Evolutionary conservation across 2,329 filamentous ascomycete genomes (phyloP).

Genomic region (Beauveria sp.): DNA sequence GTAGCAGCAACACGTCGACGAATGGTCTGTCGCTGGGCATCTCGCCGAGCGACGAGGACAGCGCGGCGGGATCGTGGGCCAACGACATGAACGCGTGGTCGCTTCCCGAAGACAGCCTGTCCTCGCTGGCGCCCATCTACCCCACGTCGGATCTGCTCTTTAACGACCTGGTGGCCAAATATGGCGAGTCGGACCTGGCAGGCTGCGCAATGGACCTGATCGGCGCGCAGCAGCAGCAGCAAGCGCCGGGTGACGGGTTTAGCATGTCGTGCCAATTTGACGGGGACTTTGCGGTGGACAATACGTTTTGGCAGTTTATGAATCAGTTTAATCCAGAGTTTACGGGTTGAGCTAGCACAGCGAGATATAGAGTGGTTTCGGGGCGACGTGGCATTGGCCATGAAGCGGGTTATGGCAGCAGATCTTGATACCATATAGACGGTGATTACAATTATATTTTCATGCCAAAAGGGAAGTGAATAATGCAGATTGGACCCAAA

Average conservation of each 20-base stretch:
- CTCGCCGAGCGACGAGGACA: conserved; percentile 10
- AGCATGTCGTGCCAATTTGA: conserved; percentile 40
- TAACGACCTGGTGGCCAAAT: conserved; percentile 44
- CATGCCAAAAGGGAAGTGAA: neutral
- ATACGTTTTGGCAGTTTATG: conserved; percentile 47
- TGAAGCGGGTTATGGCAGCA: neutral
- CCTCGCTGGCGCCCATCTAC: conserved; percentile 46
- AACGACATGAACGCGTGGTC: conserved; percentile 10
- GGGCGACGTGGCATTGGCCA: too few species aligned
- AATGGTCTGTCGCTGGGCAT: conserved; percentile 2
- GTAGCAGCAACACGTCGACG: neutral
- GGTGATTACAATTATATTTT: neutral
- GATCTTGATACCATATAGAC: neutral
- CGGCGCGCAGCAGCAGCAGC: conserved; percentile 4
- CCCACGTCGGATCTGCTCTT: conserved; percentile 50
- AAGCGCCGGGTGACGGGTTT: conserved; percentile 12
- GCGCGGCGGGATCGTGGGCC: neutral
- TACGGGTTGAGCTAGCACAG: neutral
- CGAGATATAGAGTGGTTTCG: too few species aligned
- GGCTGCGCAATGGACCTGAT: neutral
- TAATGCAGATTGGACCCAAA: neutral
- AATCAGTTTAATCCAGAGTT: conserved; percentile 25
- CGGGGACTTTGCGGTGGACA: conserved; percentile 44
- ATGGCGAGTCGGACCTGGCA: conserved; percentile 17
- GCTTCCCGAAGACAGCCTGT: conserved; percentile 28